These are phyloP conservation scores for Aspergillus quadricinctus DNA, from an alignment of 2,329 filamentous ascomycete species.

Conservation along the genomic window DNA sequence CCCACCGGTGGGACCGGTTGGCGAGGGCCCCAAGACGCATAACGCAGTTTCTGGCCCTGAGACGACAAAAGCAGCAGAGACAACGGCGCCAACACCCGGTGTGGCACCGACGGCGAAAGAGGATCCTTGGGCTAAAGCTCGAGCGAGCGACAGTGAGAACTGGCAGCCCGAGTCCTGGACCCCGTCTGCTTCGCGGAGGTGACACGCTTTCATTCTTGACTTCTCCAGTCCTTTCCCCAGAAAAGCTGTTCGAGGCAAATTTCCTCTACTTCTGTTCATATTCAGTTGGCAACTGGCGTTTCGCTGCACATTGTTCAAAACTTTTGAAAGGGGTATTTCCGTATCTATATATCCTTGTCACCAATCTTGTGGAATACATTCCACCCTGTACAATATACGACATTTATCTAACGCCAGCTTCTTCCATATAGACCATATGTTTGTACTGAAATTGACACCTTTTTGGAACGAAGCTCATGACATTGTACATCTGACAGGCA, in stretches of 20 bases:
- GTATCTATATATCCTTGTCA: not conserved
- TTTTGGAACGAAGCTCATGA: not conserved
- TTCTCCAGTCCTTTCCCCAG: not conserved
- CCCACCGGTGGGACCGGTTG: conserved; percentile 12
- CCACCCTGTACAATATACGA: not conserved
- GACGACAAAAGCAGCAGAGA: conserved; percentile 11
- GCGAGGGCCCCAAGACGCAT: not conserved
- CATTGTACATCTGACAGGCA: not conserved
- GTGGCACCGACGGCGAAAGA: conserved; percentile 14
- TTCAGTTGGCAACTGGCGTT: not conserved
- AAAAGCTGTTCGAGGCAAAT: not conserved
- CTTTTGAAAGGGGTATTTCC: not conserved
- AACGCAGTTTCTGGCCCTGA: not conserved
- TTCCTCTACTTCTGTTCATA: not conserved
- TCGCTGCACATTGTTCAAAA: not conserved
- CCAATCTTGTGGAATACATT: not conserved
- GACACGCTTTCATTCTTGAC: conserved; percentile 5
- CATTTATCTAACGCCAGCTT: not conserved
- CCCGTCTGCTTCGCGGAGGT: conserved; percentile 43
- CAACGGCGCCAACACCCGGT: conserved; percentile 27
- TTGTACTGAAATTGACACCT: not conserved
- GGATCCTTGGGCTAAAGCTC: conserved; percentile 57
- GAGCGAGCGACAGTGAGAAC: conserved; percentile 55
- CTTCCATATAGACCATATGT: not conserved
- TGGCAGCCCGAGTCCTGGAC: conserved; percentile 66